phyloP scores from a whole-genome alignment of 2,329 filamentous ascomycete genomes.

The Nemania sp. region DNA sequence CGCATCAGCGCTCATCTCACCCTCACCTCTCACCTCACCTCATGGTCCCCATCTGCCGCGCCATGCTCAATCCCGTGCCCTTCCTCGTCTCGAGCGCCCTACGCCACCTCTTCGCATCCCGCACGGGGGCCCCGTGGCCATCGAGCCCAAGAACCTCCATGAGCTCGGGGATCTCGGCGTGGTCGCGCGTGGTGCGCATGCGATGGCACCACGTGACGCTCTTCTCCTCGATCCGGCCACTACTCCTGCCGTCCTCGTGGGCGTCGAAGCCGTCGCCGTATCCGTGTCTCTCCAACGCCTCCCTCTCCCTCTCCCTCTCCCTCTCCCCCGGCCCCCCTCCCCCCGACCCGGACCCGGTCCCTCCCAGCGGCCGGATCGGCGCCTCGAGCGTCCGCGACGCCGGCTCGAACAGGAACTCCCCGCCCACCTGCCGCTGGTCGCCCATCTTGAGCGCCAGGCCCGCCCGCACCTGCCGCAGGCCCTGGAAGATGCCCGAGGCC shows the following conservation, averaged over 20 bases:
- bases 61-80: slow-evolving; percentile 58
- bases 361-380: slow-evolving; percentile 49
- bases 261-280: too few relatives aligned
- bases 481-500: slow-evolving; percentile 60
- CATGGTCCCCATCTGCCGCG: slow-evolving; percentile 54
- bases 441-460: slow-evolving; percentile 67
- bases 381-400: slow-evolving; percentile 45
- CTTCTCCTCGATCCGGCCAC: slow-evolving; percentile 53
- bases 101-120: slow-evolving; percentile 51
- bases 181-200: slow-evolving; percentile 79
- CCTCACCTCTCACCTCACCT: too few relatives aligned
- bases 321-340: too few relatives aligned
- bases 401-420: slow-evolving; percentile 77
- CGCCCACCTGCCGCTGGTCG: slow-evolving; percentile 71
- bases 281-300: too few relatives aligned
- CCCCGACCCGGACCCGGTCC: too few relatives aligned
- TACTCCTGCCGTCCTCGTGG: neutral
- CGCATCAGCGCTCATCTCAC: slow-evolving; percentile 45
- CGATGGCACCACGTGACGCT: slow-evolving; percentile 78
- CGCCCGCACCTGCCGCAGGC: slow-evolving; percentile 59
- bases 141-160: slow-evolving; percentile 65
- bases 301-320: too few relatives aligned
- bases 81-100: slow-evolving; percentile 54
- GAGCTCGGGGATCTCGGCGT: slow-evolving; percentile 71
- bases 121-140: slow-evolving; percentile 42